phyloP scores from a whole-genome alignment of 108 stramenopile genomes.

The Nitzschia sp. region DNA sequence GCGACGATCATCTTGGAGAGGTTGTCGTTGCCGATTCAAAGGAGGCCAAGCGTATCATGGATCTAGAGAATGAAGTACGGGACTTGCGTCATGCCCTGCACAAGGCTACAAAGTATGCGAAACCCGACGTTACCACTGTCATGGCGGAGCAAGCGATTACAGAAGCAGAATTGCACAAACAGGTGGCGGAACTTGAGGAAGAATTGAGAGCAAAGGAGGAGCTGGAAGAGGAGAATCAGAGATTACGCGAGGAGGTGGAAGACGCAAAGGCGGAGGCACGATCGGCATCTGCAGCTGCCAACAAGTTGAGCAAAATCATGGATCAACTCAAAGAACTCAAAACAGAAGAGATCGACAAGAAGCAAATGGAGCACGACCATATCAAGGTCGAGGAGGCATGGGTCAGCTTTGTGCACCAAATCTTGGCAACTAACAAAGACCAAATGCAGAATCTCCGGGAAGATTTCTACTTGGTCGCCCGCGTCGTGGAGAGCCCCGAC shows the following conservation, averaged over 20 bases:
- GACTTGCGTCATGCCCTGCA: conserved; percentile 8
- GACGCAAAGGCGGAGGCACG: conserved; percentile 44
- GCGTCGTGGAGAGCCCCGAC: conserved; percentile 44
- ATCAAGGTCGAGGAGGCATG: conserved; percentile 50
- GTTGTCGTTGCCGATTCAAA: conserved; percentile 18
- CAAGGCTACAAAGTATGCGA: conserved; percentile 1
- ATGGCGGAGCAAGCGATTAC: conserved; percentile 39
- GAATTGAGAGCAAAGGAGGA: conserved; percentile 24
- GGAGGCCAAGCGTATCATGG: conserved; percentile 25
- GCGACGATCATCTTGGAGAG: conserved; percentile 28
- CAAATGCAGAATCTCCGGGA: conserved; percentile 39
- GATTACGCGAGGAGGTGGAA: conserved; percentile 37
- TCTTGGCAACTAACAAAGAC: conserved; percentile 39
- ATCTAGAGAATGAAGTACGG: conserved; percentile 36
- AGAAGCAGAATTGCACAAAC: conserved; percentile 37
- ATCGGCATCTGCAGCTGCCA: conserved; percentile 42
- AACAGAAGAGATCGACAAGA: conserved; percentile 44
- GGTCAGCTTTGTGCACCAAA: conserved; percentile 43
- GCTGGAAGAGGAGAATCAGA: conserved; percentile 41
- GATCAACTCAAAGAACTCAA: conserved; percentile 47
- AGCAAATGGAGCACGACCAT: conserved; percentile 40
- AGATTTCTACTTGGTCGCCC: conserved; percentile 40
- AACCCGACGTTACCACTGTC: conserved; percentile 14
- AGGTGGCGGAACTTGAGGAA: conserved; percentile 40
- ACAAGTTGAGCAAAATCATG: conserved; percentile 46